These are phyloP conservation scores for Hygrophorus russula DNA, from an alignment of 768 basidiomycete genomes.

Conservation along the genomic window DNA sequence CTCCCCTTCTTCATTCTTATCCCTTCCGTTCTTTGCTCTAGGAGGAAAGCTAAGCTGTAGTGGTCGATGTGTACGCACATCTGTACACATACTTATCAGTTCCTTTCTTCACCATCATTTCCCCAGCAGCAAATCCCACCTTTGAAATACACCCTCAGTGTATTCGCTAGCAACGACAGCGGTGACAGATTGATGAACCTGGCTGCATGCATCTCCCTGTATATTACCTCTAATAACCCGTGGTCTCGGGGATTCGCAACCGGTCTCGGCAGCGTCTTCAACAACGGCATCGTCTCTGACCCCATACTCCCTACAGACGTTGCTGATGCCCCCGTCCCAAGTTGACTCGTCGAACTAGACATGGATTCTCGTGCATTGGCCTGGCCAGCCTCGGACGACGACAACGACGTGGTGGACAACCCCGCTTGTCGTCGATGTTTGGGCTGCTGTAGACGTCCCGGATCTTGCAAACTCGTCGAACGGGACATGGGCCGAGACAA, in stretches of 20 bases:
- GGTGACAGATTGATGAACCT: conserved; percentile 62
- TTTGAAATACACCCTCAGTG: conserved; percentile 48
- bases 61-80: conserved; percentile 57
- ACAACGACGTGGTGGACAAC: too few relatives aligned
- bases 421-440: neutral
- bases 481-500: too few relatives aligned
- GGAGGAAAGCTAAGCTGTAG: conserved; percentile 48
- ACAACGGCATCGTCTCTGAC: conserved; percentile 17
- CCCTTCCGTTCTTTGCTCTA: conserved; percentile 10
- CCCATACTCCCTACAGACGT: too few relatives aligned
- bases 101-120: conserved; percentile 1
- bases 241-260: conserved; percentile 59
- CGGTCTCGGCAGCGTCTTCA: conserved; percentile 24
- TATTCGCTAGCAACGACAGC: conserved; percentile 46
- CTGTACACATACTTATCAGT: conserved; percentile 19
- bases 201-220: conserved; percentile 54
- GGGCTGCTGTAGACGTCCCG: too few relatives aligned
- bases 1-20: neutral
- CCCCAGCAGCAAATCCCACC: conserved; percentile 23
- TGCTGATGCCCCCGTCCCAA: too few relatives aligned
- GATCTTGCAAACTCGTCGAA: too few relatives aligned
- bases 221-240: conserved; percentile 49
- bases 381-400: too few relatives aligned
- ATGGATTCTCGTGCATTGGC: too few relatives aligned
- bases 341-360: too few relatives aligned